phyloP scores from a whole-genome alignment of 2,329 filamentous ascomycete species.

The Sordariomycetes sp. region DNA sequence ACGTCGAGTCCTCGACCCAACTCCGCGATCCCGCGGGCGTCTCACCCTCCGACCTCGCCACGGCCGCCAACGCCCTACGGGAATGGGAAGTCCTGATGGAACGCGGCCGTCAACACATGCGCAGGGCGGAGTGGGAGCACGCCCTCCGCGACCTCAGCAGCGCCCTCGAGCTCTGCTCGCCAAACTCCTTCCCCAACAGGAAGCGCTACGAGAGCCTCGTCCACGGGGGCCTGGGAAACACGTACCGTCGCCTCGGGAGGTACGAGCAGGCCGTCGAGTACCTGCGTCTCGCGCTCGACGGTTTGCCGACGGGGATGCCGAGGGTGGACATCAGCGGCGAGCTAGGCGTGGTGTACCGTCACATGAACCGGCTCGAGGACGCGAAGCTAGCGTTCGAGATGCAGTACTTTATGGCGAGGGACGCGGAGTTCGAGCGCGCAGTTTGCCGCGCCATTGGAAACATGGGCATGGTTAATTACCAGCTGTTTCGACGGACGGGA shows the following conservation, averaged over 20 bases:
- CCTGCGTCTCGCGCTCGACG: conserved; percentile 11
- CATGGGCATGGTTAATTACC: conserved; percentile 21
- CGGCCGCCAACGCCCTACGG: conserved; percentile 9
- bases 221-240: conserved; percentile 13
- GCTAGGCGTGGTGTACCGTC: conserved; percentile 17
- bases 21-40: conserved; percentile 9
- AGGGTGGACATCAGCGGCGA: conserved; percentile 14
- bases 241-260: conserved; percentile 16
- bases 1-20: conserved; percentile 10
- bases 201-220: conserved; percentile 9
- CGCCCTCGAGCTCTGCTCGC: conserved; percentile 11
- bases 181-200: conserved; percentile 5
- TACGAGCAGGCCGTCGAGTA: conserved; percentile 12
- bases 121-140: conserved; percentile 10
- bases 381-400: conserved; percentile 12
- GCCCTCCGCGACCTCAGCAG: conserved; percentile 11
- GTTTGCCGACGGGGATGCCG: conserved; percentile 7
- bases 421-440: conserved; percentile 9
- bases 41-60: conserved; percentile 9
- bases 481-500: conserved; percentile 12
- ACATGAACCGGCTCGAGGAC: conserved; percentile 14
- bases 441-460: conserved; percentile 20
- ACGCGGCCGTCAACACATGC: conserved; percentile 7
- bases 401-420: conserved; percentile 15
- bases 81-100: conserved; percentile 10